Conservation (phyloP, 208 protist species). For the Novymonas esmeraldas region DNA sequence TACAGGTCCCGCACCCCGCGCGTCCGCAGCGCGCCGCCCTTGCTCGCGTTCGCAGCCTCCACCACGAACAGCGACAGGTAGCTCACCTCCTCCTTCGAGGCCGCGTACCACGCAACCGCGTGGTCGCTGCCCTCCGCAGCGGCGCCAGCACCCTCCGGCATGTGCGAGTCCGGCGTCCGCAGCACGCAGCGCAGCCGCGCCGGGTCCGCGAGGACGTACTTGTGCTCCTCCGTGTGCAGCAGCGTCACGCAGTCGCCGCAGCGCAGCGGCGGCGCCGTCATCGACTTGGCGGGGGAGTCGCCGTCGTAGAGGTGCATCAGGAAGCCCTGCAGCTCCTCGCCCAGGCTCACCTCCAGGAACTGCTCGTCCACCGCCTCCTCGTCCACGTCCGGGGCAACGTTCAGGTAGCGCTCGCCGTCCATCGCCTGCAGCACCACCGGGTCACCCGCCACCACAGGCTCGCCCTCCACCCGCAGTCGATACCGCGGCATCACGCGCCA, state of each 20-base stretch:
- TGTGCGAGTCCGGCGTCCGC: constrained; percentile 26
- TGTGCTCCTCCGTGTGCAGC: constrained; percentile 61
- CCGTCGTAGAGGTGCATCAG: constrained; percentile 56
- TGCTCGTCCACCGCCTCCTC: constrained; percentile 28
- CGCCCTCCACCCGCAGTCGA: constrained; percentile 61
- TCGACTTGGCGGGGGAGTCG: constrained; percentile 37
- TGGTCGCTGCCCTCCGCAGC: constrained; percentile 16
- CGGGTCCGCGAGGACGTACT: constrained; percentile 39
- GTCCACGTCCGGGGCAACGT: constrained; percentile 33
- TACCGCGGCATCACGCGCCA: constrained; percentile 76
- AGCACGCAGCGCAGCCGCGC: constrained; percentile 30
- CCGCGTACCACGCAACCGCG: constrained; percentile 21
- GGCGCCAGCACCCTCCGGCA: constrained; percentile 17
- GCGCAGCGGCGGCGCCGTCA: constrained; percentile 38
- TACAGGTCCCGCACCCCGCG: constrained; percentile 32
- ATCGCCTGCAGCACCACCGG: constrained; percentile 51
- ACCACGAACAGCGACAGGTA: constrained; percentile 57
- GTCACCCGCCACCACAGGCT: constrained; percentile 57
- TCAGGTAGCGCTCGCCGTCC: constrained; percentile 39
- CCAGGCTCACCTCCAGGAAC: constrained; percentile 48
- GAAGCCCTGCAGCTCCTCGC: constrained; percentile 46
- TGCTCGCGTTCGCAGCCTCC: constrained; percentile 39
- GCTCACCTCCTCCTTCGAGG: constrained; percentile 44
- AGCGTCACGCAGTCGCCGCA: constrained; percentile 67
- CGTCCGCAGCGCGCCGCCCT: constrained; percentile 48